Evolutionary conservation across 345 rosid genomes (phyloP).

Genomic region (Syzygium aqueum): DNA sequence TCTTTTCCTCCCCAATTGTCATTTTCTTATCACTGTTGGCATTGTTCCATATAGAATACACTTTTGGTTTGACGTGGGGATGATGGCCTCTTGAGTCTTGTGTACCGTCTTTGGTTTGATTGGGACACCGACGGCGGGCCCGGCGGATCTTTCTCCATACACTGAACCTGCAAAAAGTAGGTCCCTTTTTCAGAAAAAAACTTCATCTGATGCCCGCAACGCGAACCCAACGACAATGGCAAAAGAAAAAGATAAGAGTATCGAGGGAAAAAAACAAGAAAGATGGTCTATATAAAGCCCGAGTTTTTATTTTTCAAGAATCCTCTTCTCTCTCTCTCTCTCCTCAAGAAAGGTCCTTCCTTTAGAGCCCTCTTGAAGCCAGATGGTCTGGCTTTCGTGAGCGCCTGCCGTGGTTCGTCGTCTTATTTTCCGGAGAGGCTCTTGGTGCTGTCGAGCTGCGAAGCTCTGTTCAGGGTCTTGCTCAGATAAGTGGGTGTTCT

Average conservation of each 20-base stretch:
- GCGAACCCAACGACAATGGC: not conserved
- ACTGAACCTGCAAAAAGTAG: constrained; percentile 4
- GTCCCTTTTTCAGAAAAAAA: not conserved
- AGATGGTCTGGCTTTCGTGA: not conserved
- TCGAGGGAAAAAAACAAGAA: not conserved
- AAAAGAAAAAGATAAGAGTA: not conserved
- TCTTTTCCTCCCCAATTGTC: not conserved
- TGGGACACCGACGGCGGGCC: not conserved
- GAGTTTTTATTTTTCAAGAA: not conserved
- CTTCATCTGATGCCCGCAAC: not conserved
- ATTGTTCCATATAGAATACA: not conserved
- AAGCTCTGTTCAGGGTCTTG: not conserved
- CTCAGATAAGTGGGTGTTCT: not conserved
- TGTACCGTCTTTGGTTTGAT: not conserved
- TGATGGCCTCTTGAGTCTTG: not conserved
- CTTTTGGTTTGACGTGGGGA: not conserved
- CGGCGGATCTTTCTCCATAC: not conserved
- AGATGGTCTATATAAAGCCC: not conserved
- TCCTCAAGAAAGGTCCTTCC: not conserved
- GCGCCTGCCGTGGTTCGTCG: not conserved
- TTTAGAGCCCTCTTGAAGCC: not conserved
- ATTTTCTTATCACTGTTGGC: not conserved
- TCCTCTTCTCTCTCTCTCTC: not conserved
- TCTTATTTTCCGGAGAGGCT: not conserved
- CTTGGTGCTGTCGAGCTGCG: not conserved